A percentile compares a stretch with the other conserved stretches of the same genome.
Conservation (phyloP, 148 eudicot species). For the Persicaria maculosa region DNA sequence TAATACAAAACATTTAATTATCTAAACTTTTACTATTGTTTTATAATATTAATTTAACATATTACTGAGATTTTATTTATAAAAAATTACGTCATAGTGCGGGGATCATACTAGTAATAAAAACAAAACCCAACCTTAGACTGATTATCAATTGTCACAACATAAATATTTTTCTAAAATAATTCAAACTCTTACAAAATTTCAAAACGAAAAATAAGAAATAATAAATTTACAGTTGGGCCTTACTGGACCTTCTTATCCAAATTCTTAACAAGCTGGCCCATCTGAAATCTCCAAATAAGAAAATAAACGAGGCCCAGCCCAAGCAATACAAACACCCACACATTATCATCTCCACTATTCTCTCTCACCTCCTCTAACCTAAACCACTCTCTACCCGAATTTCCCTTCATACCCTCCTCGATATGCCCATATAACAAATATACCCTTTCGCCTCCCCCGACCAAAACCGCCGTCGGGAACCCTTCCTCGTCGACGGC, state of each 20-base stretch:
- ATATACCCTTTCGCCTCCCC: constrained; percentile 64
- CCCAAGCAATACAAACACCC: constrained; percentile 67
- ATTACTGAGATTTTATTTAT: no score
- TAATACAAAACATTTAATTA: no score
- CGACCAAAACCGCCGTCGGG: constrained; percentile 50
- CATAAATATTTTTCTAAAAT: not conserved
- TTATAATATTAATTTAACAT: no score
- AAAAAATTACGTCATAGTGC: no score
- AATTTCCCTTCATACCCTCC: constrained; percentile 59
- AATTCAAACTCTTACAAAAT: not conserved
- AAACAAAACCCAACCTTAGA: no score
- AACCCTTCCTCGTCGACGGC: constrained; percentile 56
- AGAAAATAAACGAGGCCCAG: constrained; percentile 65
- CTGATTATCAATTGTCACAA: not conserved
- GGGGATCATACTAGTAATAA: no score
- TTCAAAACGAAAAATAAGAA: not conserved
- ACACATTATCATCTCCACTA: constrained; percentile 40
- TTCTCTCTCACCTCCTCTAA: constrained; percentile 41
- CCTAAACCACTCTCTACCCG: constrained; percentile 46
- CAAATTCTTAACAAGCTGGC: constrained; percentile 45
- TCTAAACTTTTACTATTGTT: no score
- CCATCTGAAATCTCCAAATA: constrained; percentile 85
- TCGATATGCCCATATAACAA: constrained; percentile 69
- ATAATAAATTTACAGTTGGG: not conserved
- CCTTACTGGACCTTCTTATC: constrained; percentile 41